Percentiles rank a stretch among this genome's conserved stretches.
Evolutionary conservation across 2,329 filamentous ascomycete genomes (phyloP).

Genomic region (Chalara sp.): DNA sequence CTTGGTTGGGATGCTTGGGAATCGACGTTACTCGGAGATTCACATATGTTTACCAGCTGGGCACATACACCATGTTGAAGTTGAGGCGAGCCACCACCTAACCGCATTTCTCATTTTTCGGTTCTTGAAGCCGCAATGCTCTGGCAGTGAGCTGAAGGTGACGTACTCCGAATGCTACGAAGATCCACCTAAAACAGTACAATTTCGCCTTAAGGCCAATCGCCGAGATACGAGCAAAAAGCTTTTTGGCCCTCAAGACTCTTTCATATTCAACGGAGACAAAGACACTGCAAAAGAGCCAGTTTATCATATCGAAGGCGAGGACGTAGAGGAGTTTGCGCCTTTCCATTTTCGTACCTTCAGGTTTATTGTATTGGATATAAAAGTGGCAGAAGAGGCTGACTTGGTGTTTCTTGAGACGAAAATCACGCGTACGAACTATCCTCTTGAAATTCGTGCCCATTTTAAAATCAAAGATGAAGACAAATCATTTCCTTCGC

Average conservation of each 20-base stretch:
- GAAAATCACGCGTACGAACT: background rate
- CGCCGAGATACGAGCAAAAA: conserved; percentile 14
- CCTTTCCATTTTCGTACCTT: conserved; percentile 7
- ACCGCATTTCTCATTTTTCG: background rate
- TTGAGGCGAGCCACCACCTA: background rate
- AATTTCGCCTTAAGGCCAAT: conserved; percentile 26
- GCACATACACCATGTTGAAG: background rate
- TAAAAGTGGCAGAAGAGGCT: background rate
- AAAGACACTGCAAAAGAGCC: background rate
- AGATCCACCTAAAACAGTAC: conserved; percentile 7
- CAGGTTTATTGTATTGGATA: conserved; percentile 1
- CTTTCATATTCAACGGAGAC: background rate
- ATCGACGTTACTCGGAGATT: background rate
- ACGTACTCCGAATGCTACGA: background rate
- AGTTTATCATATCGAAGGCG: background rate
- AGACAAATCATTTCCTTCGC: background rate
- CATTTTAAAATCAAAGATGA: background rate
- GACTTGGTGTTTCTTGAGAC: conserved; percentile 1
- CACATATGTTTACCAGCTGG: background rate
- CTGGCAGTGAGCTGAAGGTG: background rate
- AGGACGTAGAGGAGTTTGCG: background rate
- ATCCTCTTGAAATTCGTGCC: conserved; percentile 2
- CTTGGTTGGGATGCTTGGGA: background rate
- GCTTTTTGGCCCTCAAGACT: background rate
- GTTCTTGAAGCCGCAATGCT: background rate